A percentile compares a stretch with the other conserved stretches of the same genome.
Conservation (phyloP, 2,329 filamentous ascomycete genomes). For the Talaromyces sp. region DNA sequence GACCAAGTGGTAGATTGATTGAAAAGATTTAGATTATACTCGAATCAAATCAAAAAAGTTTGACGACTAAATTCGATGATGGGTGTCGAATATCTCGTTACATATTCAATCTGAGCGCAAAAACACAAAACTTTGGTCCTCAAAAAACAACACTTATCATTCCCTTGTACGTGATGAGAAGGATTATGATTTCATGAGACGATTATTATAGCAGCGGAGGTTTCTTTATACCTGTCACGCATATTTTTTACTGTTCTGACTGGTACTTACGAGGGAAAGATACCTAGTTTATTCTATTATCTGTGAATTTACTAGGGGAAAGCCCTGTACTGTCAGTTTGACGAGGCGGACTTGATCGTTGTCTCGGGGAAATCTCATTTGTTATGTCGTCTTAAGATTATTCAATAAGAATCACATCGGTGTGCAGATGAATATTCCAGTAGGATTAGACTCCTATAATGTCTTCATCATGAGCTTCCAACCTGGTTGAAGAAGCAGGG, state of each 20-base stretch:
- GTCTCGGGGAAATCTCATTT: conserved; percentile 51
- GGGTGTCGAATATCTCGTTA: conserved; percentile 3
- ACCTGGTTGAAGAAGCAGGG: neutral
- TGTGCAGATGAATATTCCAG: neutral
- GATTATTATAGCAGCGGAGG: conserved; percentile 18
- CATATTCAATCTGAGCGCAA: conserved; percentile 1
- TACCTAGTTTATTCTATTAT: conserved; percentile 59
- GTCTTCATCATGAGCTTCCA: too few relatives aligned
- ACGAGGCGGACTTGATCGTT: conserved; percentile 87
- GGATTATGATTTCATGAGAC: conserved; percentile 17
- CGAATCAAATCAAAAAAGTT: conserved; percentile 9
- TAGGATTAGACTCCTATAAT: neutral
- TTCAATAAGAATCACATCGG: neutral
- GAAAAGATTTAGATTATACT: neutral
- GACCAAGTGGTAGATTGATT: conserved; percentile 39
- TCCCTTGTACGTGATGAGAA: conserved; percentile 6
- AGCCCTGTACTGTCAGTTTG: conserved; percentile 79
- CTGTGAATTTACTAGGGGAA: conserved; percentile 68
- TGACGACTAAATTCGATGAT: conserved; percentile 4
- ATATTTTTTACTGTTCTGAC: conserved; percentile 47
- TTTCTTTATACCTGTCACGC: conserved; percentile 36
- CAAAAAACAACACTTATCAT: neutral
- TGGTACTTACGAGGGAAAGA: conserved; percentile 99
- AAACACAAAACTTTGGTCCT: neutral
- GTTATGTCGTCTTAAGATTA: conserved; percentile 14